Evolutionary conservation across 805 yeast species (phyloP).

Genomic region (Lipomyces sp.): DNA sequence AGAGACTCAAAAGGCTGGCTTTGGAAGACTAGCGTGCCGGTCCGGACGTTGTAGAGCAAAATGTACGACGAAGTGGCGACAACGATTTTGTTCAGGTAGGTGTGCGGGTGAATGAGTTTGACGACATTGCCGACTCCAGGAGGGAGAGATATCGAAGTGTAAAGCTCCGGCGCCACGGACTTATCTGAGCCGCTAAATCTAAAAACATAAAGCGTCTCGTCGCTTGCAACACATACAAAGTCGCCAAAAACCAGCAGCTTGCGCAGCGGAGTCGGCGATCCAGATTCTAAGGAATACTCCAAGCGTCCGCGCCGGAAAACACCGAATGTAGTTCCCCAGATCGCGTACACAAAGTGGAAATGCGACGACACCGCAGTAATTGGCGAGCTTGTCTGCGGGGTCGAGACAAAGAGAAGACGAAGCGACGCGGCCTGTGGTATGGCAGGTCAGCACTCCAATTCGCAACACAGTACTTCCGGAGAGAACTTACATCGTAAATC

Average conservation of each 20-base stretch:
- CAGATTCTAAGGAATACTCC: conserved; percentile 42
- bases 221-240: conserved; percentile 58
- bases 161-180: conserved; percentile 50
- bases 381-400: conserved; percentile 63
- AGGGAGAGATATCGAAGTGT: conserved; percentile 59
- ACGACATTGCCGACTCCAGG: conserved; percentile 69
- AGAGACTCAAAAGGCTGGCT: conserved; percentile 47
- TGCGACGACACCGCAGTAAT: conserved; percentile 75
- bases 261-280: conserved; percentile 37
- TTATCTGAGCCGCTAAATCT: conserved; percentile 41
- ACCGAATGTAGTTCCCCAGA: conserved; percentile 67
- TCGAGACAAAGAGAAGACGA: conserved; percentile 81
- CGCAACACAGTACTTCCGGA: neutral
- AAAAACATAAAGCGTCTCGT: conserved; percentile 51
- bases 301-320: conserved; percentile 78
- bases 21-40: conserved; percentile 67
- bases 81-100: conserved; percentile 84
- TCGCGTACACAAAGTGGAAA: conserved; percentile 78
- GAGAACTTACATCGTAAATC: conserved; percentile 66
- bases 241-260: conserved; percentile 72
- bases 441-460: neutral
- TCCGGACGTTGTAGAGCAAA: conserved; percentile 63
- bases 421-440: conserved; percentile 54
- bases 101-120: conserved; percentile 75
- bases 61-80: conserved; percentile 43